Conservation (phyloP, 2,329 filamentous ascomycete genomes). For the Sphaceloma murrayae region DNA sequence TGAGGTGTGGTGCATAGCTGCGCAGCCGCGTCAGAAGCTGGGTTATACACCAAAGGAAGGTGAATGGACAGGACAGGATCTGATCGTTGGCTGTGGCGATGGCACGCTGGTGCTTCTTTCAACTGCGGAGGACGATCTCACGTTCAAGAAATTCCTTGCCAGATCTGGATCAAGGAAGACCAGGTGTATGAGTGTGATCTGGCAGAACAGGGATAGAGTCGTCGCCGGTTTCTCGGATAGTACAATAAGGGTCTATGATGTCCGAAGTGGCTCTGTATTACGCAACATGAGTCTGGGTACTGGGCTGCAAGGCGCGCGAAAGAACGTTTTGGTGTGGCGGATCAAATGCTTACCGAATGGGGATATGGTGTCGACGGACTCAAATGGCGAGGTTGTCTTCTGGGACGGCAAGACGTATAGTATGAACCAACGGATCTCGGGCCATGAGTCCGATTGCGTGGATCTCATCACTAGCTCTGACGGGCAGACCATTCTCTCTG, state of each 20-base stretch:
- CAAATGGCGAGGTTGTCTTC: constrained; percentile 82
- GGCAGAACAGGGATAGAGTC: constrained; percentile 72
- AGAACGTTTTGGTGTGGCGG: constrained; percentile 85
- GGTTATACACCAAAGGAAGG: constrained; percentile 21
- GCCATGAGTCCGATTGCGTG: constrained; percentile 81
- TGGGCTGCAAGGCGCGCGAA: constrained; percentile 64
- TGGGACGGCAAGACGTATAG: constrained; percentile 93
- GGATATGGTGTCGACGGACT: constrained; percentile 90
- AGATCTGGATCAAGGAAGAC: constrained; percentile 73
- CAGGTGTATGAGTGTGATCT: constrained; percentile 82
- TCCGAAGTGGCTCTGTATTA: constrained; percentile 63
- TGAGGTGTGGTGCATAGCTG: constrained; percentile 92
- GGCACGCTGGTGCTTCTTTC: constrained; percentile 81
- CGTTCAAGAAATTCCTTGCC: constrained; percentile 66
- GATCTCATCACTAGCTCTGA: constrained; percentile 76
- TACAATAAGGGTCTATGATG: constrained; percentile 84
- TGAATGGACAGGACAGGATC: constrained; percentile 41
- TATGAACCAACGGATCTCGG: constrained; percentile 72
- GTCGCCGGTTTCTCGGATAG: constrained; percentile 94
- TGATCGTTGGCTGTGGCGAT: constrained; percentile 84
- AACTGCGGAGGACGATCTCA: constrained; percentile 72
- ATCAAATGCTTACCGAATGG: constrained; percentile 80
- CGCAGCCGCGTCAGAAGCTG: constrained; percentile 56
- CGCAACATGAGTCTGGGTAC: constrained; percentile 79
- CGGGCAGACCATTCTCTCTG: constrained; percentile 74